These are phyloP conservation scores for Coemansia sp. DNA, from an alignment of 192 early-diverging fungal species.

Conservation along the genomic window DNA sequence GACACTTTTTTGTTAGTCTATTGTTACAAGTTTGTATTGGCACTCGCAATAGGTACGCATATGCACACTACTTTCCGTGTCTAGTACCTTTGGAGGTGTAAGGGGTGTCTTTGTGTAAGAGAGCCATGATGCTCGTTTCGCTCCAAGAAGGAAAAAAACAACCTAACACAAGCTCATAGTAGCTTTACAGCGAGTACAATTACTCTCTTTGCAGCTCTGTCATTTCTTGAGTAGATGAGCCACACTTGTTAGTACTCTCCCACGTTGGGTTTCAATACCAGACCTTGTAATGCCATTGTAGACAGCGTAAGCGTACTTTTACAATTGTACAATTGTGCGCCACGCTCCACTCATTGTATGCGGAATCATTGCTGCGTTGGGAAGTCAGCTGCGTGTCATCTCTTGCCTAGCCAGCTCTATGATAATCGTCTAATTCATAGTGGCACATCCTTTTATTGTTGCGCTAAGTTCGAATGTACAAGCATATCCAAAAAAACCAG, in stretches of 20 bases:
- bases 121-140: neutral
- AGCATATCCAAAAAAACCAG: neutral
- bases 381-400: neutral
- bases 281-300: neutral
- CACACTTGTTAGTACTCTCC: neutral
- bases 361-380: neutral
- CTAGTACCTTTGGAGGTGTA: neutral
- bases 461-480: too few relatives aligned
- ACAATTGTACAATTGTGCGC: constrained; percentile 14
- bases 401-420: neutral
- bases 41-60: neutral
- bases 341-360: neutral
- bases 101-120: neutral
- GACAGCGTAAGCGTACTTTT: neutral
- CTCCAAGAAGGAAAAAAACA: neutral
- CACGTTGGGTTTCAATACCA: too few relatives aligned
- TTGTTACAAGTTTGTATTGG: neutral
- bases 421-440: neutral
- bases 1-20: neutral
- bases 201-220: neutral
- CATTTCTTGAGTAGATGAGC: neutral
- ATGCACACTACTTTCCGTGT: neutral
- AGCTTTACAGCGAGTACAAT: neutral
- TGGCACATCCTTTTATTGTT: neutral
- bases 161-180: neutral